Evolutionary conservation across 2,329 filamentous ascomycete genomes (phyloP).

Genomic region (Beauveria caledonica): DNA sequence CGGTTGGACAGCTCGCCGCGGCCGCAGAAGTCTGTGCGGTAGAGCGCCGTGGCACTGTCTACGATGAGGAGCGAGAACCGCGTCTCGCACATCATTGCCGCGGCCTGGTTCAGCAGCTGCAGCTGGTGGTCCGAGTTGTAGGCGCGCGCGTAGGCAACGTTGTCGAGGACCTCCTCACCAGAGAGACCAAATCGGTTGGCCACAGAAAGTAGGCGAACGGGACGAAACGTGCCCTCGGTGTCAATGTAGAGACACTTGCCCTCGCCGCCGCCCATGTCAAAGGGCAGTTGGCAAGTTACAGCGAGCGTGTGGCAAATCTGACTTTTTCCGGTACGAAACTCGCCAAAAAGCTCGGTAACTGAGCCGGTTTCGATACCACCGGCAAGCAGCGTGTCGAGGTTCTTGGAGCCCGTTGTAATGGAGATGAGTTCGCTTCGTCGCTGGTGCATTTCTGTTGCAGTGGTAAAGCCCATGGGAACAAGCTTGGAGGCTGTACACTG

Average conservation of each 20-base stretch:
- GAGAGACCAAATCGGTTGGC: conserved; percentile 91
- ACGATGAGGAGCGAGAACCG: conserved; percentile 93
- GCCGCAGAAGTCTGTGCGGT: conserved; percentile 94
- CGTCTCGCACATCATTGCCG: conserved; percentile 99
- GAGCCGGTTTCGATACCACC: conserved; percentile 95
- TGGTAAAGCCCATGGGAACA: conserved; percentile 98
- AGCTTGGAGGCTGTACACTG: conserved; percentile 69
- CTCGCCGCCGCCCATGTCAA: conserved; percentile 98
- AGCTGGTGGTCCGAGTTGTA: conserved; percentile 99
- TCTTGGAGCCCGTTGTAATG: conserved; percentile 96
- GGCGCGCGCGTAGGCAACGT: conserved; percentile 93
- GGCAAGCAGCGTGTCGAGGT: conserved; percentile 87
- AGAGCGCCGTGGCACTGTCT: conserved; percentile 90
- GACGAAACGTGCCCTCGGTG: conserved; percentile 93
- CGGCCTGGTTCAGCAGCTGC: conserved; percentile 86
- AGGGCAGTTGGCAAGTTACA: conserved; percentile 93
- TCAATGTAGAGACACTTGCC: conserved; percentile 98
- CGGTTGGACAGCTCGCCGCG: conserved; percentile 91
- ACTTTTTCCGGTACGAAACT: conserved; percentile 96
- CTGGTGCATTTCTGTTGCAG: conserved; percentile 97
- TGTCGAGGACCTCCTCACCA: conserved; percentile 95
- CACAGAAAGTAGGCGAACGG: conserved; percentile 81
- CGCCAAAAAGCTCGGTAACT: conserved; percentile 95
- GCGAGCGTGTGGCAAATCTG: conserved; percentile 98
- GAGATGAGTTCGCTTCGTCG: conserved; percentile 94